Evolutionary conservation across 306 rosid species (phyloP).

Genomic region (Glycyrrhiza uralensis): DNA sequence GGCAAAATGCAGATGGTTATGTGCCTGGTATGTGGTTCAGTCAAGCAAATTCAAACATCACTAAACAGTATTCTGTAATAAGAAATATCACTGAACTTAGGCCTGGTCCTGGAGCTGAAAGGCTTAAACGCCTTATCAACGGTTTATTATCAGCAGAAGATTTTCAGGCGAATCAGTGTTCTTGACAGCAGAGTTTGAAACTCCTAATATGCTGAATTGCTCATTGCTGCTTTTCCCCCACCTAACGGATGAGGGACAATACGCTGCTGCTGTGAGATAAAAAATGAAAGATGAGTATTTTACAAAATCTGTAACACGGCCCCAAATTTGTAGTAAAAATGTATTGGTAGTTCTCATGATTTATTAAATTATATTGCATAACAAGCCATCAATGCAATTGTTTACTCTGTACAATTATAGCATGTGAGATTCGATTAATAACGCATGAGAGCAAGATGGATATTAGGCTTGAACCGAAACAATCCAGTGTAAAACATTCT

Average conservation of each 20-base stretch:
- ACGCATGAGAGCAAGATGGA: neutral
- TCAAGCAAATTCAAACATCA: slow-evolving; percentile 24
- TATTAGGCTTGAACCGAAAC: neutral
- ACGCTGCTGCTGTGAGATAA: slow-evolving; percentile 23
- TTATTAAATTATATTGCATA: neutral
- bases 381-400: neutral
- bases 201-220: neutral
- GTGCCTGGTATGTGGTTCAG: slow-evolving; percentile 40
- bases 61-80: neutral
- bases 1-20: slow-evolving; percentile 29
- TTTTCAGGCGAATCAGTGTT: slow-evolving; percentile 31
- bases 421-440: neutral
- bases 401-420: neutral
- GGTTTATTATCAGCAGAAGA: slow-evolving; percentile 33
- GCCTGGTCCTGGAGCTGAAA: slow-evolving; percentile 42
- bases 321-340: slow-evolving; percentile 26
- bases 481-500: neutral
- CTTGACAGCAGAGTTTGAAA: slow-evolving; percentile 15
- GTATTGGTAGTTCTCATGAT: slow-evolving; percentile 4
- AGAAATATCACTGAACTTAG: slow-evolving; percentile 35
- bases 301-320: slow-evolving; percentile 20
- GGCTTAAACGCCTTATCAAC: slow-evolving; percentile 37
- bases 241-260: slow-evolving; percentile 9
- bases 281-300: slow-evolving; percentile 29
- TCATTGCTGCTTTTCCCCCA: slow-evolving; percentile 17